These are phyloP conservation scores for Solanum gracilifrons DNA, from an alignment of 257 asterid genomes.

Conservation along the genomic window DNA sequence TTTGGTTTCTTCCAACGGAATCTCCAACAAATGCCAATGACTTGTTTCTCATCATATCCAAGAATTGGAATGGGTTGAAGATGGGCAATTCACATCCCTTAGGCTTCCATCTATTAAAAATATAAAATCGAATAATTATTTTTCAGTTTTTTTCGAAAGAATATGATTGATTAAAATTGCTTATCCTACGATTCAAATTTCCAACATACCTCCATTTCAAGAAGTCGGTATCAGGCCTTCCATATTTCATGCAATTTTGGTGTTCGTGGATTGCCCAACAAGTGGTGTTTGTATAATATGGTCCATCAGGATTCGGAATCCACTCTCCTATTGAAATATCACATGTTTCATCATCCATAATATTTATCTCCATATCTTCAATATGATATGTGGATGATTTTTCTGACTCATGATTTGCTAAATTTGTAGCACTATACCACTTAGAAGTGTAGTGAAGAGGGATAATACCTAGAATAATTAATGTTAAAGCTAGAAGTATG, in stretches of 20 bases:
- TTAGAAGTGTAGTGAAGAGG: background rate
- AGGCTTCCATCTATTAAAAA: background rate
- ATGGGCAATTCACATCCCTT: conserved; percentile 3
- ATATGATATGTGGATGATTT: background rate
- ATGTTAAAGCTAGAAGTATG: background rate
- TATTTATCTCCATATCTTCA: background rate
- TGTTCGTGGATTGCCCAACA: conserved; percentile 7
- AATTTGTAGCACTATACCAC: background rate
- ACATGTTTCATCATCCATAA: background rate
- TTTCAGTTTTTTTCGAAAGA: background rate
- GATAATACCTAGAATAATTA: background rate
- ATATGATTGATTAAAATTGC: background rate
- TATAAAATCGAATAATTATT: background rate
- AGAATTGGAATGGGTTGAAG: conserved; percentile 1
- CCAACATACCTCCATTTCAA: conserved; percentile 2
- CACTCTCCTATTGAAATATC: background rate
- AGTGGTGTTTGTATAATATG: conserved; percentile 1
- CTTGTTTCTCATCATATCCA: background rate
- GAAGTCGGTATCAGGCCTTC: conserved; percentile 1
- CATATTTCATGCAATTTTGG: conserved; percentile 9
- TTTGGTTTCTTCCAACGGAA: conserved; percentile 8
- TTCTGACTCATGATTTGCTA: background rate
- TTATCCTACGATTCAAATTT: background rate
- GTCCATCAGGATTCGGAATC: background rate
- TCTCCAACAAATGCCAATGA: conserved; percentile 11